A percentile compares a stretch with the other conserved stretches of the same genome.
Conservation (phyloP, 78 protist species). For the Trichosphaerium sp. region DNA sequence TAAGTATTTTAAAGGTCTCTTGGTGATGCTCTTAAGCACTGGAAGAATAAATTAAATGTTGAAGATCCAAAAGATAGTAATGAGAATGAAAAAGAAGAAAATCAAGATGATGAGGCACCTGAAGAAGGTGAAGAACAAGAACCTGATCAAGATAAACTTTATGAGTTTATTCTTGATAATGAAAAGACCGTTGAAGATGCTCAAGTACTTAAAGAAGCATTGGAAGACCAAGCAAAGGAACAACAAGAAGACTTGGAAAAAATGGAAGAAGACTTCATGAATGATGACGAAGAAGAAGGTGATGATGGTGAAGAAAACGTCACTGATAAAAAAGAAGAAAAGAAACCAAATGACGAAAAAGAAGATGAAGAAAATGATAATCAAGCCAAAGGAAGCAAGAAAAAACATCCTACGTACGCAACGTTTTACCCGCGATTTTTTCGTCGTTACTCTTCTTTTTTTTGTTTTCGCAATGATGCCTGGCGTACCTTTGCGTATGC, state of each 20-base stretch:
- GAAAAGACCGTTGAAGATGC: background rate
- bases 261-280: background rate
- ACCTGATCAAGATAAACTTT: background rate
- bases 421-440: too few species aligned
- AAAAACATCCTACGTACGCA: background rate
- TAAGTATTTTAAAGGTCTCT: background rate
- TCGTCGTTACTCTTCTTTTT: too few species aligned
- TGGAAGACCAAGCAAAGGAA: constrained; percentile 12
- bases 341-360: too few species aligned
- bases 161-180: background rate
- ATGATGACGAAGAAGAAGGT: constrained; percentile 11
- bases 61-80: constrained; percentile 24
- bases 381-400: constrained; percentile 4
- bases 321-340: constrained; percentile 9
- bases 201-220: background rate
- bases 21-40: constrained; percentile 35
- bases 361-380: constrained; percentile 4
- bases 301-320: constrained; percentile 1
- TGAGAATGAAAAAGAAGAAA: constrained; percentile 52
- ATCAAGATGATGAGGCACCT: background rate
- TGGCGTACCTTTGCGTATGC: too few species aligned
- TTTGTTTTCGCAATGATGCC: too few species aligned
- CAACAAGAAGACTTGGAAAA: constrained; percentile 8
- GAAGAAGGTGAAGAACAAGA: constrained; percentile 44
- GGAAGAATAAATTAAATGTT: constrained; percentile 35